Evolutionary conservation across 495 filamentous ascomycete species (phyloP), one percentile per base, ranked within the genome.

Genomic region (Pseudomonodictys pantanalensis): DNA sequence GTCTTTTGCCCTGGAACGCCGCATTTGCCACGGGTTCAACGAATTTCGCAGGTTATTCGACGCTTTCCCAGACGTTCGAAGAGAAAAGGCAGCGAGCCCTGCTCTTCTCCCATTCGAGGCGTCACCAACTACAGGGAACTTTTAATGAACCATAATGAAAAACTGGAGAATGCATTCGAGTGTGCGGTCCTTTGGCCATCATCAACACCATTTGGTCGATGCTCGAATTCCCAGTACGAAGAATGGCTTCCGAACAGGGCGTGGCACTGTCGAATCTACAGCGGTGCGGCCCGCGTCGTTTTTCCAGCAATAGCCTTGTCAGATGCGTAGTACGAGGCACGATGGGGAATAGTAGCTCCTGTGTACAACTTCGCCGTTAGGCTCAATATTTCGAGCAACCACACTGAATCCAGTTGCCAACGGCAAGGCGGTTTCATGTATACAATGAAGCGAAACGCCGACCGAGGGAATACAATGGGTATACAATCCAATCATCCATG

Each of bases 291-390:
- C 32, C 32, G 23, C 15, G 15, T 15, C 17, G 50, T 52, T 52
- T 6, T 52, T 52, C 50, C 50, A 52, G 50, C 50, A 52, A 52
- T 52, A 22, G 17, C 20, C 50, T 24, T 23, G 8, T 17, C 17
- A 10, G 32, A n/a, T 30, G 18, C n/a, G 30, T 42, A 41, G 38
- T 41, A 41, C 38, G 4, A 5, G 12, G 38, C 20, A 41, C 38
- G n/a, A 23, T 22, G 43, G 18, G 10, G 20, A 15, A 46, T 4
- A 22, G 18, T 52, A 20, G 50, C 33, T 26, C 32, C 20, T 26
- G 25, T 28, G 50, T 53, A 28, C 35, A 5, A 23, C 18, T 28
- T 2, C n/a, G 25, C 17, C 8, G 4, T 5, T 8, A 5, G 5
- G 12, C 24, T 26, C 1, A 41, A 48, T 24, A 17, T 3, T 24